Evolutionary conservation across 2,329 filamentous ascomycete species (phyloP).

Genomic region (Cytospora piceicola): DNA sequence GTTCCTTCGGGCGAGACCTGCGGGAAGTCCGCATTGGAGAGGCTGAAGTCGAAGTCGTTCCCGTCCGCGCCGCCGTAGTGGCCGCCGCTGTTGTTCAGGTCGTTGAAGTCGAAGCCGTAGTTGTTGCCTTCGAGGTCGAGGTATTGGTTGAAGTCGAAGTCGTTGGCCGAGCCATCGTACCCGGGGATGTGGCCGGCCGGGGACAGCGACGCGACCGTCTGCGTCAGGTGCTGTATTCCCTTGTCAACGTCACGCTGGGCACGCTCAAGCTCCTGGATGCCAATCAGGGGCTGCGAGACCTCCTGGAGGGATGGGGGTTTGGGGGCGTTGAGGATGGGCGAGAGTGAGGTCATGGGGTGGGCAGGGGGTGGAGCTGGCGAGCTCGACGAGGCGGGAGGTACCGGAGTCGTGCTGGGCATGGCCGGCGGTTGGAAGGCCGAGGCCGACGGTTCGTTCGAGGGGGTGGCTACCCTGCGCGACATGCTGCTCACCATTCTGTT

Average conservation of each 20-base stretch:
- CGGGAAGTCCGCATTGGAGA: slow-evolving; percentile 4
- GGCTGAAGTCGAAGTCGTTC: slow-evolving; percentile 27
- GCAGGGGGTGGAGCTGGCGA: slow-evolving; percentile 52
- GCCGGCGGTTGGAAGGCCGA: slow-evolving; percentile 29
- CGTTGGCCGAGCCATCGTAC: slow-evolving; percentile 33
- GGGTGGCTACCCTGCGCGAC: slow-evolving; percentile 47
- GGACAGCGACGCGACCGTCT: slow-evolving; percentile 19
- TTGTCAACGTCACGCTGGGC: slow-evolving; percentile 36
- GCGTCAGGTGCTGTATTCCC: slow-evolving; percentile 38
- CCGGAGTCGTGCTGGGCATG: slow-evolving; percentile 39
- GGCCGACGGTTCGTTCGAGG: slow-evolving; percentile 34
- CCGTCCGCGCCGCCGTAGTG: slow-evolving; percentile 35
- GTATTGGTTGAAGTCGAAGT: slow-evolving; percentile 57
- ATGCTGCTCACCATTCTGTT: slow-evolving; percentile 64
- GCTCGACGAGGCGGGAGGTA: slow-evolving; percentile 47
- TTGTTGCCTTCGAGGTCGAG: slow-evolving; percentile 47
- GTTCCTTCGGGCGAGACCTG: neutral
- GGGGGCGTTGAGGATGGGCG: slow-evolving; percentile 57
- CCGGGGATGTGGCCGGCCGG: slow-evolving; percentile 25
- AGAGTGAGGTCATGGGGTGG: slow-evolving; percentile 67
- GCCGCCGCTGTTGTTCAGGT: slow-evolving; percentile 35
- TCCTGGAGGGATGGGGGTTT: slow-evolving; percentile 17
- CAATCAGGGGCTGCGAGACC: slow-evolving; percentile 52
- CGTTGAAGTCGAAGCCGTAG: slow-evolving; percentile 24
- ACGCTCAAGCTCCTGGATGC: slow-evolving; percentile 71